Evolutionary conservation across 2,329 filamentous ascomycete species (phyloP).

Genomic region (Didymella exigua): DNA sequence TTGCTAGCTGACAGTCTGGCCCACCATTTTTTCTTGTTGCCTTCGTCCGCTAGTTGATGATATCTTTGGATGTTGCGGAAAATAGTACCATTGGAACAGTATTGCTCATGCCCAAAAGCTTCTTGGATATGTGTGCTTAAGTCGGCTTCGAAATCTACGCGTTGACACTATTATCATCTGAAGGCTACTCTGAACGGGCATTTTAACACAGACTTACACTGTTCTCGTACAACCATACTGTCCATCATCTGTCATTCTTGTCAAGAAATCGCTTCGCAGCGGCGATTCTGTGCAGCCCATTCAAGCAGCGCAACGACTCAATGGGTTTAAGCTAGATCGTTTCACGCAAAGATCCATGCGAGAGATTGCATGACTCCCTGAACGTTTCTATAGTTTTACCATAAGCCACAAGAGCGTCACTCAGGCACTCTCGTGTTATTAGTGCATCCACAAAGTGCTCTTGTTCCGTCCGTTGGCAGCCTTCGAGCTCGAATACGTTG

Average conservation of each 20-base stretch:
- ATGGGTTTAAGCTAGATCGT: too few species aligned
- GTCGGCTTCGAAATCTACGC: neutral
- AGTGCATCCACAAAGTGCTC: too few species aligned
- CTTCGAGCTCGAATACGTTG: too few species aligned
- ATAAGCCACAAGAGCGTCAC: too few species aligned
- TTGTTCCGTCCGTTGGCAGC: too few species aligned
- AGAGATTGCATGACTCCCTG: too few species aligned
- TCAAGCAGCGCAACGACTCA: neutral
- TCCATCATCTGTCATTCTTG: neutral
- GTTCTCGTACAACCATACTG: neutral
- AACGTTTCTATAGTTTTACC: too few species aligned
- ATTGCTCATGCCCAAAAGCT: neutral
- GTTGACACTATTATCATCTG: neutral
- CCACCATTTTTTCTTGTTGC: neutral
- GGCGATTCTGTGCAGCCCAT: neutral
- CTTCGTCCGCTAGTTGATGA: neutral
- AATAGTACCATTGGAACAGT: neutral
- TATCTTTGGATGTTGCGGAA: neutral
- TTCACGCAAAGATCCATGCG: too few species aligned
- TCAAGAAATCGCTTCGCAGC: neutral
- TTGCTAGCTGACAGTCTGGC: neutral
- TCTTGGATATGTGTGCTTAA: neutral
- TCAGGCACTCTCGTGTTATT: too few species aligned
- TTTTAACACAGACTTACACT: neutral
- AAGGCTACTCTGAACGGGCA: neutral